These are phyloP conservation scores for Aspergillus tanneri DNA, from an alignment of 2,329 filamentous ascomycete species.

Conservation along the genomic window DNA sequence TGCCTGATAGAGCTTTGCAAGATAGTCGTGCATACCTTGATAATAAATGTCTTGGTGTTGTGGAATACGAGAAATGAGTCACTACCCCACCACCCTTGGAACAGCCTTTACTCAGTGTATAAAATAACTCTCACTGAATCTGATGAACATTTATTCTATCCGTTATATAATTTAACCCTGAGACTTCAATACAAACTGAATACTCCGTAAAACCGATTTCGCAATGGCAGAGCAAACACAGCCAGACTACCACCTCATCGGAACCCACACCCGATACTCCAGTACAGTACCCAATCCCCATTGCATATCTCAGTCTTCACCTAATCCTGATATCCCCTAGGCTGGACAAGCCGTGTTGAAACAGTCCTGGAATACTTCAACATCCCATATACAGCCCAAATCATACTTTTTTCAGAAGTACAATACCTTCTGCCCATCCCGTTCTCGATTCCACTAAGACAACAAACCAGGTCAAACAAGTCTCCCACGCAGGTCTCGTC, in stretches of 20 bases:
- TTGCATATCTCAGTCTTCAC: background rate
- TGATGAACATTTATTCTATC: no score
- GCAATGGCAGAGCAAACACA: slow-evolving; percentile 9
- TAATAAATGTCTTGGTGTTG: no score
- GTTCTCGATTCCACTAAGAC: background rate
- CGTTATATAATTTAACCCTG: no score
- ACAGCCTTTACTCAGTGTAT: no score
- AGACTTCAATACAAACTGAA: no score
- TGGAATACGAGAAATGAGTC: no score
- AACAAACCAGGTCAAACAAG: slow-evolving; percentile 20
- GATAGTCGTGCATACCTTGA: no score
- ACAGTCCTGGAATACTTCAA: slow-evolving; percentile 36
- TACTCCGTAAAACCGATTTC: no score
- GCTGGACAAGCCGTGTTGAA: slow-evolving; percentile 37
- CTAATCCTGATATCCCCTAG: slow-evolving; percentile 16
- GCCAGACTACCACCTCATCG: slow-evolving; percentile 31
- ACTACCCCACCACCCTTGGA: no score
- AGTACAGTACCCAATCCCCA: slow-evolving; percentile 17
- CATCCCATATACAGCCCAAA: slow-evolving; percentile 29
- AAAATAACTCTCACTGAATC: no score
- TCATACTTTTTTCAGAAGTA: slow-evolving; percentile 30
- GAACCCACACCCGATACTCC: slow-evolving; percentile 34
- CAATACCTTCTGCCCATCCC: background rate
- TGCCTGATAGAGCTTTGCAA: no score
- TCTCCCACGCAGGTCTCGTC: slow-evolving; percentile 33